Evolutionary conservation across 1,284 basidiomycete genomes (phyloP), one percentile per base, ranked within the genome.

Genomic region (Lignosus rhinocerotis): DNA sequence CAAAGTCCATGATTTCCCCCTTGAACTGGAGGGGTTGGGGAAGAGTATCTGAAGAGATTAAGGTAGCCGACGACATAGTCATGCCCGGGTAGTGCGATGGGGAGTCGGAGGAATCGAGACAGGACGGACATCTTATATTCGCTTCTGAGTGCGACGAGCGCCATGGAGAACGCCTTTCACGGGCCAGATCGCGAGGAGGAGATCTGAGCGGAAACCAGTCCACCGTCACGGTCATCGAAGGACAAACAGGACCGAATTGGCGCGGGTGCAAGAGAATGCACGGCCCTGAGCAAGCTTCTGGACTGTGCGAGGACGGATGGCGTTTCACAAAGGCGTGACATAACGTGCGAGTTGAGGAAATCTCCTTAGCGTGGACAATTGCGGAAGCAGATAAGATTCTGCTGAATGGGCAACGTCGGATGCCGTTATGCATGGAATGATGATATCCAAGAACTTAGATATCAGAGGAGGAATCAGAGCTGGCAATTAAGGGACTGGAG

Each of bases 1-100:
- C 86, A 50, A 87, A 78, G 72, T 87, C 86, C 81, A 87, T 83
- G 63, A 85, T 78, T 70, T 85, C 84, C 67, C 82, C 83, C 68
- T 85, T 86, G 70, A 83, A 80, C 67, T 85, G 84, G 47, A 82
- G 69, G 50, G 73, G 60, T 43, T 66, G 63, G 53, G 66, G 64
- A 30, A 67, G 60, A 58, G 65, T 51, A 62, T 69, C 68, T 47
- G 70, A 48, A 34, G 63, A 48, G 34, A 64, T 57, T 33, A 62
- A 60, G 19, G 60, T 58, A 65, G 72, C 70, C 62, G 74, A 64
- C 63, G 69, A 66, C 76, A 79, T 79, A 51, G 63, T 63, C 60
- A 65, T 63, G 57, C 52, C 49, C 9, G 49, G 55, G 31, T 56
- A 42, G 55, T 53, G 59, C 58, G 61, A 55, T 60, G 62, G 56